Base-by-base conservation (phyloP, 148 eudicot genomes). In the Spergularia bocconei region DNA sequence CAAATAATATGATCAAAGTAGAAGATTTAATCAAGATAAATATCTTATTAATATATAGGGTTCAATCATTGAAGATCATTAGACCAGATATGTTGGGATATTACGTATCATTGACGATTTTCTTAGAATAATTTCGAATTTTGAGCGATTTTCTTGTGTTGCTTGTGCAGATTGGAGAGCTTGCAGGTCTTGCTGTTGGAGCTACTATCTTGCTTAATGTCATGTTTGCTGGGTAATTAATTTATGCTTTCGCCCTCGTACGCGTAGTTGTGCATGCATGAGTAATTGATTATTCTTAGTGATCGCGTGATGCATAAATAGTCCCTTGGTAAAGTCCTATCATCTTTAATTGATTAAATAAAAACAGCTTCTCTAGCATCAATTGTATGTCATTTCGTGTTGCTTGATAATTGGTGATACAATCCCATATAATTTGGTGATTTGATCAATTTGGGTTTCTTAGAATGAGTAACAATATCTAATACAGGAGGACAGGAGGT, bases 101-200 rank as follows among this genome's bases (percentile, higher is more conserved):
- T 54, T 25, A 75, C 58, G 63, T 23, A 57, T 68, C 12, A 5
- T 48, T 19, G 29, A 14, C 23, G 58, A 69, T 71, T 4, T 11
- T 19, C 41, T 19, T 53, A 50, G 52, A 44, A 44, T 44, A 6
- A 6, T 9, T 44, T 44, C 10, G 48, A 9, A 44, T 44, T 44
- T 0, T 39, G 36, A 33, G 39, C 72, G 17, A 50, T 39, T 67
- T 14, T 38, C 9, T 6, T 83, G 52, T 80, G 74, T 81, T 78
- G 54, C 15, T 79, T 81, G 70, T 61, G 69, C 86, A 87, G 91
- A 80, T 83, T 64, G 86, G 86, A 63, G 87, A 87, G 59, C 86
- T 89, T 6, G 88, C 87, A 7, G 91, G 91, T 74, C 82, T 87
- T 55, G 91, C 88, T 10, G 77, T 89, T 80, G 93, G 93, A 83